Conservation (phyloP, 768 basidiomycete species). For the Amanita muscaria region DNA sequence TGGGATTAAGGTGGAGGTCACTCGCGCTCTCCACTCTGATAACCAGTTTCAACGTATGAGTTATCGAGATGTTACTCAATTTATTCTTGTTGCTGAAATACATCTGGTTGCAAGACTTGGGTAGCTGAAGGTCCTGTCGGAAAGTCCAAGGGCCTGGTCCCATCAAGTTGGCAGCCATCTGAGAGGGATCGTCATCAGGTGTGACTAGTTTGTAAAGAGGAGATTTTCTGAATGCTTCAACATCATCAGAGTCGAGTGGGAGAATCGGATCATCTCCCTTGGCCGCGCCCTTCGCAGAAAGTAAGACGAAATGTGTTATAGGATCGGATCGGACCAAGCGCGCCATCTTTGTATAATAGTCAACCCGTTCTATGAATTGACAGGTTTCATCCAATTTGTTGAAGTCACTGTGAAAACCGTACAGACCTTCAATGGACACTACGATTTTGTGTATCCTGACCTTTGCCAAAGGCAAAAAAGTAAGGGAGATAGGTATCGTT, state of each 20-base stretch:
- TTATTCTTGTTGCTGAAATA: conserved; percentile 77
- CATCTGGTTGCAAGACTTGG: conserved; percentile 50
- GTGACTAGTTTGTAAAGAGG: conserved; percentile 49
- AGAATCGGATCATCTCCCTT: conserved; percentile 56
- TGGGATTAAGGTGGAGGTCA: conserved; percentile 49
- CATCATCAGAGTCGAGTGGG: conserved; percentile 67
- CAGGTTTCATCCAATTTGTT: background rate
- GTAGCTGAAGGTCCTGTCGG: conserved; percentile 59
- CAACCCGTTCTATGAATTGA: conserved; percentile 57
- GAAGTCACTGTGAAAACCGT: background rate
- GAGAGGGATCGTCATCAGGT: conserved; percentile 43
- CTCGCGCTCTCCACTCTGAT: conserved; percentile 81
- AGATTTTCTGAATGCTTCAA: conserved; percentile 53
- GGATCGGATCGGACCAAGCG: conserved; percentile 65
- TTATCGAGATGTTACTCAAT: conserved; percentile 62
- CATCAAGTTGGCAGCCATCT: conserved; percentile 52
- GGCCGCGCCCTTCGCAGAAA: conserved; percentile 50
- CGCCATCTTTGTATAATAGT: conserved; percentile 66
- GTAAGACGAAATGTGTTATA: conserved; percentile 46
- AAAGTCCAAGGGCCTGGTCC: conserved; percentile 87
- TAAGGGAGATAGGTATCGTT: conserved; percentile 67
- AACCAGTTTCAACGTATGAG: conserved; percentile 73
- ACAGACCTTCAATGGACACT: conserved; percentile 73
- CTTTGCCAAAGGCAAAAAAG: conserved; percentile 77
- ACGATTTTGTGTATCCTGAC: conserved; percentile 70